A percentile compares a stretch with the other conserved stretches of the same genome.
phyloP scores from a whole-genome alignment of 1,139 yeast genomes.

The Pichia sp. region DNA sequence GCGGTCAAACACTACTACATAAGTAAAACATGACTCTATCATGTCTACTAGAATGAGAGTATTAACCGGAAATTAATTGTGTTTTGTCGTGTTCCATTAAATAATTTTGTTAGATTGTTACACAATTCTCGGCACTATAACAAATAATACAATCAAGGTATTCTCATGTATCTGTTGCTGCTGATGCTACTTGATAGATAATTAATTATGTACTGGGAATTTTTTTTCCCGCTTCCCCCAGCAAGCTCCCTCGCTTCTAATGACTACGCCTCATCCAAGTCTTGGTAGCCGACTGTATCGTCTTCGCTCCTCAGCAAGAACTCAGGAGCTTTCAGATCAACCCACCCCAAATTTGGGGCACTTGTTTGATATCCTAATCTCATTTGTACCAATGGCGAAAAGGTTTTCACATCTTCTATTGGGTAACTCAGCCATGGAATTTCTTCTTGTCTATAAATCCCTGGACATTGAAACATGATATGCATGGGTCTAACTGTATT shows the following conservation, averaged over 20 bases:
- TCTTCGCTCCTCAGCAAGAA: slow-evolving; percentile 2
- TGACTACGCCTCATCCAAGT: slow-evolving; percentile 10
- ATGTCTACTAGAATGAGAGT: too few species aligned
- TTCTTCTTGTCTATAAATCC: slow-evolving; percentile 13
- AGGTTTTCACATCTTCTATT: slow-evolving; percentile 12
- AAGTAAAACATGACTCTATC: too few species aligned
- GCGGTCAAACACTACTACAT: too few species aligned
- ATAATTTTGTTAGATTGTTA: too few species aligned
- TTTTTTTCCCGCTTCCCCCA: too few species aligned
- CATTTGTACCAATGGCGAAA: slow-evolving; percentile 7
- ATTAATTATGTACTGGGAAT: neutral
- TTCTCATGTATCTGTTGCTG: too few species aligned
- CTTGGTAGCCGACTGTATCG: slow-evolving; percentile 9
- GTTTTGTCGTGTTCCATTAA: too few species aligned
- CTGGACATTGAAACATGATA: slow-evolving; percentile 13
- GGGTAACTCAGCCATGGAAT: slow-evolving; percentile 10
- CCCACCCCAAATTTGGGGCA: slow-evolving; percentile 15
- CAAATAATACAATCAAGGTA: too few species aligned
- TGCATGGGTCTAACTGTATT: slow-evolving; percentile 12
- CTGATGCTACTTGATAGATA: too few species aligned
- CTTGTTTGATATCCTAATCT: slow-evolving; percentile 11
- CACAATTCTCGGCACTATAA: too few species aligned
- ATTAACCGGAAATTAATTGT: too few species aligned
- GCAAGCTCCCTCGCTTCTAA: too few species aligned
- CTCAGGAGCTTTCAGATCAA: slow-evolving; percentile 12